Evolutionary conservation across 2,329 filamentous ascomycete genomes (phyloP).

Genomic region (Cordyceps cateniannulata): DNA sequence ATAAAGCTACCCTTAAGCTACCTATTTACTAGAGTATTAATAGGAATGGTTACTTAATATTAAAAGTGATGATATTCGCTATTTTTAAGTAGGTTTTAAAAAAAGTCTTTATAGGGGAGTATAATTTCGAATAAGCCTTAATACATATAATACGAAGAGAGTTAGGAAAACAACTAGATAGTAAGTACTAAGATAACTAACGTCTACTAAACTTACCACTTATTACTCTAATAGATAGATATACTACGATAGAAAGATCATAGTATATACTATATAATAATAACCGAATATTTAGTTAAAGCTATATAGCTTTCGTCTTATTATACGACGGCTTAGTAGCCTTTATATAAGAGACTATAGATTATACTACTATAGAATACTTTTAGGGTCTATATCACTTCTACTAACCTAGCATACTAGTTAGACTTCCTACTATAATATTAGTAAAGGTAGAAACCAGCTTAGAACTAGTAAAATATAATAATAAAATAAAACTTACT

Average conservation of each 20-base stretch:
- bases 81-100: constrained; percentile 1
- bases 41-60: background rate
- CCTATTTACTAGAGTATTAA: background rate
- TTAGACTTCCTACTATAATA: background rate
- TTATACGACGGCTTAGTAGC: background rate
- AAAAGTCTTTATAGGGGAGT: background rate
- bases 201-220: background rate
- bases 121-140: background rate
- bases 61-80: background rate
- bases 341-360: background rate
- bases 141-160: constrained; percentile 2
- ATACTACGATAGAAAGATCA: background rate
- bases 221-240: background rate
- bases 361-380: background rate
- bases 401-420: background rate
- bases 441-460: background rate
- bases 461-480: background rate
- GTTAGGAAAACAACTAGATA: constrained; percentile 3
- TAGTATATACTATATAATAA: constrained; percentile 4
- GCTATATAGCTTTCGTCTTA: constrained; percentile 2
- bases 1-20: background rate
- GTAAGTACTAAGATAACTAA: background rate
- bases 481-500: background rate
- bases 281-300: constrained; percentile 1
- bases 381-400: constrained; percentile 6